These are phyloP conservation scores for Osmanthus fragrans DNA, from an alignment of 257 asterid species.

Conservation along the genomic window DNA sequence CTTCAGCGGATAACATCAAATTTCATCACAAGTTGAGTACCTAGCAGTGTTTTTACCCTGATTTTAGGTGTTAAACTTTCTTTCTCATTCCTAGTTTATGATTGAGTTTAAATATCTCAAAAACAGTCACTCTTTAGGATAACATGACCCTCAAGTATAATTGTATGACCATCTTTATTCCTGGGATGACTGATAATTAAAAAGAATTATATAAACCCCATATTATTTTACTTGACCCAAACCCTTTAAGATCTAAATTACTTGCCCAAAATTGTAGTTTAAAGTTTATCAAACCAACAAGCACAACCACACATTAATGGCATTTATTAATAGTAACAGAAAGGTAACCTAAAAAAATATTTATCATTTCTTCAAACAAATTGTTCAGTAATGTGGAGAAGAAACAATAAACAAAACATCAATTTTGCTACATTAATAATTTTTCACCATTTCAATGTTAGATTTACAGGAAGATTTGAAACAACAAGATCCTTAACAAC, in stretches of 20 bases:
- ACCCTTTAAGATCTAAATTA: neutral
- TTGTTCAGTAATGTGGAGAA: neutral
- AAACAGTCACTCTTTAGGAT: neutral
- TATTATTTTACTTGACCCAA: no score
- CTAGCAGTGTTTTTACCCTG: no score
- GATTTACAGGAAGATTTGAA: slow-evolving; percentile 3
- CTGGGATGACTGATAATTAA: no score
- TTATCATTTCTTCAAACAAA: slow-evolving; percentile 10
- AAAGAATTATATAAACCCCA: neutral
- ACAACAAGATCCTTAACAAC: neutral
- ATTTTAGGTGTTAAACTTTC: no score
- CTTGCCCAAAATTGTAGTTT: neutral
- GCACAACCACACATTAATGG: slow-evolving; percentile 39
- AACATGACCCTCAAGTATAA: neutral
- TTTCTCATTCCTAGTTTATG: neutral
- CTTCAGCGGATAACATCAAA: no score
- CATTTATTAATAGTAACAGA: neutral
- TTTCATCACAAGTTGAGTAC: no score
- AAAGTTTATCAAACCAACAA: no score
- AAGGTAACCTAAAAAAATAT: slow-evolving; percentile 15
- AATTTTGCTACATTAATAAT: neutral
- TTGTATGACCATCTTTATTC: neutral
- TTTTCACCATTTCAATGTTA: slow-evolving; percentile 16
- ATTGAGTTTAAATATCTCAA: no score
- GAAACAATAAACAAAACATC: neutral